Conservation (phyloP, 129 eudicot species). For the Lactuca sativa region DNA sequence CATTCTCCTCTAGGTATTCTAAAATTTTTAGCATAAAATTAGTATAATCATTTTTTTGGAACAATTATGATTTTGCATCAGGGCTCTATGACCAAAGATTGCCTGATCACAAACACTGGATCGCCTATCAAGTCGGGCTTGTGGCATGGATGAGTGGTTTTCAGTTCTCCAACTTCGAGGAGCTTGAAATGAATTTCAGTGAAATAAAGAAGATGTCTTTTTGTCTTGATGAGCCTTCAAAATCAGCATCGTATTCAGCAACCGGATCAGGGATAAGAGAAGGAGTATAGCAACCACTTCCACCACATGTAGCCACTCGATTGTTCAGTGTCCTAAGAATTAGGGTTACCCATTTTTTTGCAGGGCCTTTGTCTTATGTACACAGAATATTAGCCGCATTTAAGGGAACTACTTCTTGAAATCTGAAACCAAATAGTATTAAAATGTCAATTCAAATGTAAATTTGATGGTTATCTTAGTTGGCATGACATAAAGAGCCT, state of each 20-base stretch:
- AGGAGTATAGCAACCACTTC: conserved; percentile 72
- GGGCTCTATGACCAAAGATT: conserved; percentile 62
- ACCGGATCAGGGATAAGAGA: conserved; percentile 82
- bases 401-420: conserved; percentile 90
- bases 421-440: conserved; percentile 32
- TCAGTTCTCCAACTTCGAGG: conserved; percentile 67
- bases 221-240: conserved; percentile 68
- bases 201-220: conserved; percentile 49
- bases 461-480: no score
- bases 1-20: conserved; percentile 54
- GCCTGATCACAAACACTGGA: conserved; percentile 88
- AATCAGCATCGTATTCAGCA: conserved; percentile 80
- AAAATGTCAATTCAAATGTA: no score
- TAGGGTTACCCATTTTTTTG: conserved; percentile 72
- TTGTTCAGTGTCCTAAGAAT: conserved; percentile 68
- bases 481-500: no score
- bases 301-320: conserved; percentile 61
- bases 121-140: conserved; percentile 75
- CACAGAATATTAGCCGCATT: conserved; percentile 86
- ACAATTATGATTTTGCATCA: neutral
- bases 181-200: conserved; percentile 77
- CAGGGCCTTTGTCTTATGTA: conserved; percentile 91
- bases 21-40: neutral
- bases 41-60: neutral
- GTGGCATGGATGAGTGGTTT: conserved; percentile 48